These are phyloP conservation scores for Themeda triandra DNA, from an alignment of 176 grass and related monocot species.

Conservation along the genomic window DNA sequence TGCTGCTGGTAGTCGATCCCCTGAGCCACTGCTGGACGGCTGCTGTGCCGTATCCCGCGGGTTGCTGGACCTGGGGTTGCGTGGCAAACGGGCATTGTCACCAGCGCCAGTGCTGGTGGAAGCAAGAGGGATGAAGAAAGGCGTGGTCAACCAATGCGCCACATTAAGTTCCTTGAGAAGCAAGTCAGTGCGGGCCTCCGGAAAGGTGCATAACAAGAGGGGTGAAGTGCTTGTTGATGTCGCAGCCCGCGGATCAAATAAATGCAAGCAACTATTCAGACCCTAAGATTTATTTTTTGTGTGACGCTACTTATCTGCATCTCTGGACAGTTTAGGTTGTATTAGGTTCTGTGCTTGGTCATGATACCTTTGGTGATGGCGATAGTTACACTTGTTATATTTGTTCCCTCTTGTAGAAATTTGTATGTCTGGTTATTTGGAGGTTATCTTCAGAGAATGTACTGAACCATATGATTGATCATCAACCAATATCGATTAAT, in stretches of 20 bases:
- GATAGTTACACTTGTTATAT: not conserved
- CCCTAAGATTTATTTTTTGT: not conserved
- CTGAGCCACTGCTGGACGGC: not conserved
- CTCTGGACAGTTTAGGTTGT: not conserved
- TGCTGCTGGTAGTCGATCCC: not conserved
- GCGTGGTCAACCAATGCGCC: no score
- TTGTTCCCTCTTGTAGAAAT: not conserved
- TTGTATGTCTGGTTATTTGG: not conserved
- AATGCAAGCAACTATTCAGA: not conserved
- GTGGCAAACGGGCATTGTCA: not conserved
- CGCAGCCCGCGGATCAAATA: not conserved
- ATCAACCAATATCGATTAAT: not conserved
- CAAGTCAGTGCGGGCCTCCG: no score
- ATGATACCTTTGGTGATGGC: not conserved
- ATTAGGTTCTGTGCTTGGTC: not conserved
- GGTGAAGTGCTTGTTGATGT: no score
- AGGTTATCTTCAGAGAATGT: conserved; percentile 17
- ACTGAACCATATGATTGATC: not conserved
- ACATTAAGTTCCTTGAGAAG: no score
- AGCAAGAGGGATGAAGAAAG: not conserved
- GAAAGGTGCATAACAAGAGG: no score
- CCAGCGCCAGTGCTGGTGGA: not conserved
- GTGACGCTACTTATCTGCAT: not conserved
- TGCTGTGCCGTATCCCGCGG: not conserved
- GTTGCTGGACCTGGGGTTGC: not conserved